Base-by-base conservation (phyloP, 2,329 filamentous ascomycete species). In the Fusarium scirpi region DNA sequence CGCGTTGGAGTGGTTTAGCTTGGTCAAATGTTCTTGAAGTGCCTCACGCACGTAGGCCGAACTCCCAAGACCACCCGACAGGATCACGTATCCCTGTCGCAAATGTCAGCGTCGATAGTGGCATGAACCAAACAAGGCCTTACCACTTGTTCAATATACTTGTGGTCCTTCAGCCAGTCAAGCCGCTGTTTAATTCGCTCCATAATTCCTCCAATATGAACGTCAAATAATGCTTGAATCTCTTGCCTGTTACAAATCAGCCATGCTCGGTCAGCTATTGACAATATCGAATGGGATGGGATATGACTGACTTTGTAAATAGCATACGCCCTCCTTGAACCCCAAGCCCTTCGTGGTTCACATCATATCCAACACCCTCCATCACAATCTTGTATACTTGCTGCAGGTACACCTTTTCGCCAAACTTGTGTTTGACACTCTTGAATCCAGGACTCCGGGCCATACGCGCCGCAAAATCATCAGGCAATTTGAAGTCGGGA, bases 61-160 rank as follows among this genome's bases (percentile, higher is more conserved):
- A 61, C 82, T 84, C 8, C 83, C 82, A 3, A 85, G 74, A 0
- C 83, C 83, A 1, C 83, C 83, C 0, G 82, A 84, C 3, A 85
- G 74, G 16, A 85, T 80, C 66, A 85, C 75, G 56, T 80, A 82
- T 59, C 77, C 78, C 82, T 83, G 13, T 43, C 15, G 16, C 16
- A 24, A 10, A 15, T 41, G 16, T 70, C 18, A 70, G 24, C 8
- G 18, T 34, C 16, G 13, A 7, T 6, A 25, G 24, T 24, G 22
- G 22, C 12, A 27, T 12, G 22, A 40, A 52, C 10, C 9, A 15
- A 40, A 29, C 9, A 16, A 13, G 6, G 25, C 62, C 78, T 66
- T 71, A 81, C 81, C 55, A 83, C 78, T 58, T 81, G 79, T 34
- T 78, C 75, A 3, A 72, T 62, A 29, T 76, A 65, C 4, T 74